Percentiles rank a stretch among this genome's conserved stretches.
phyloP scores from a whole-genome alignment of 805 yeast species.

The Kluyveromyces wickerhamii region DNA sequence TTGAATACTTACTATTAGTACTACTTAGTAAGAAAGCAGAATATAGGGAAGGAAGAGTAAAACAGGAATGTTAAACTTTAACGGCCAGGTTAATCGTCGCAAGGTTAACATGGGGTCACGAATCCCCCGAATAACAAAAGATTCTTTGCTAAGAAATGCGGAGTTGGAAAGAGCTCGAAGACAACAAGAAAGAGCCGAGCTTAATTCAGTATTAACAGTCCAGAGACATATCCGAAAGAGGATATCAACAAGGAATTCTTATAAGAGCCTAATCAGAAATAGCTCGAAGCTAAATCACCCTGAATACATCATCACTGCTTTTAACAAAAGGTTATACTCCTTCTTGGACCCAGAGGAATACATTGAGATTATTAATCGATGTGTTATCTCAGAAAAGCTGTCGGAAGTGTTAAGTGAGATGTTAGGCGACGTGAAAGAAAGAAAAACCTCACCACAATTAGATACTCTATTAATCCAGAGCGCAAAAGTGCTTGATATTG shows the following conservation, averaged over 20 bases:
- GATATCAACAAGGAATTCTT: background rate
- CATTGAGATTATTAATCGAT: background rate
- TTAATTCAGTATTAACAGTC: slow-evolving; percentile 41
- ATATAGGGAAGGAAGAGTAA: no score
- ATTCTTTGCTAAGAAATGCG: slow-evolving; percentile 50
- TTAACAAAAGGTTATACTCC: slow-evolving; percentile 1
- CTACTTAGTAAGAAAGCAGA: no score
- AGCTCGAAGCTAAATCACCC: background rate
- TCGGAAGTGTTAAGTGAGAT: background rate
- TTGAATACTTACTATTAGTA: no score
- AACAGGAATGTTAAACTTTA: slow-evolving; percentile 44
- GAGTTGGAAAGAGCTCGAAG: slow-evolving; percentile 59
- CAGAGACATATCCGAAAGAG: slow-evolving; percentile 41
- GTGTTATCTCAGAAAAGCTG: background rate
- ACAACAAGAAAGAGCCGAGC: slow-evolving; percentile 44
- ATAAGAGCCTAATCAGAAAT: background rate
- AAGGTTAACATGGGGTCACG: slow-evolving; percentile 53
- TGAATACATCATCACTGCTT: slow-evolving; percentile 3
- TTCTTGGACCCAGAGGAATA: slow-evolving; percentile 1
- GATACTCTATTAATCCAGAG: background rate
- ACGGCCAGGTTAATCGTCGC: slow-evolving; percentile 53
- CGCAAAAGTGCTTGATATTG: background rate
- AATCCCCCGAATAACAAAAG: slow-evolving; percentile 27
- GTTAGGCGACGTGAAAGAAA: slow-evolving; percentile 2
- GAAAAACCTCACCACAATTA: background rate